Percentiles rank a stretch among this genome's conserved stretches.
Evolutionary conservation across 2,329 filamentous ascomycete species (phyloP).

Genomic region (Colletotrichum sublineola): DNA sequence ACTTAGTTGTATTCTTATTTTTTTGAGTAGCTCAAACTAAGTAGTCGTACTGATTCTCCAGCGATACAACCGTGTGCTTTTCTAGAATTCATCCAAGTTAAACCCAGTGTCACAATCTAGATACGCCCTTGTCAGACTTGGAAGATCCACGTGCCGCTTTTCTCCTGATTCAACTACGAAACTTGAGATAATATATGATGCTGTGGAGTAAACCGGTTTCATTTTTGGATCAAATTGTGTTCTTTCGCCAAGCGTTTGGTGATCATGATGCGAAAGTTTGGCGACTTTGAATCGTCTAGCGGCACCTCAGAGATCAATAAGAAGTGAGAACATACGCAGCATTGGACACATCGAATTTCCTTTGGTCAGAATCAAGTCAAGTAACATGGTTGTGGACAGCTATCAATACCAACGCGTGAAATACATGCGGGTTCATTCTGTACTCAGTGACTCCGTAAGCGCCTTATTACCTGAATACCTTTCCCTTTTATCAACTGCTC

Average conservation of each 20-base stretch:
- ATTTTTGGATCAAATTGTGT: neutral
- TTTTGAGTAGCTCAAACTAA: too few species aligned
- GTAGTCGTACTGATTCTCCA: too few species aligned
- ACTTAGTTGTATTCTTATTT: too few species aligned
- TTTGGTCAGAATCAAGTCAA: neutral
- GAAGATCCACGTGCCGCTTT: neutral
- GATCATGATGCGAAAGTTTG: neutral
- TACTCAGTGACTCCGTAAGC: neutral
- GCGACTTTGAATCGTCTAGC: neutral
- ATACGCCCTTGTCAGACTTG: neutral
- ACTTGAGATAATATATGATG: neutral
- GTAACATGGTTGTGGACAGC: accelerated
- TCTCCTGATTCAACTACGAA: neutral
- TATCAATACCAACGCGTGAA: too few species aligned
- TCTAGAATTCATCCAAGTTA: neutral
- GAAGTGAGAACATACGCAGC: too few species aligned
- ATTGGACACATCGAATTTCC: neutral
- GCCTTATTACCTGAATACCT: too few species aligned
- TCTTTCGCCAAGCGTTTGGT: neutral
- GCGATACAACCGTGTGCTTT: too few species aligned
- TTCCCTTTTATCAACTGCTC: neutral
- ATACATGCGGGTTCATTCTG: neutral
- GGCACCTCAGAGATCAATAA: neutral
- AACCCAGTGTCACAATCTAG: too few species aligned
- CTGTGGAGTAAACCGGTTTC: neutral